These are phyloP conservation scores for Deakozyma indianensis DNA, from an alignment of 805 yeast genomes.

Conservation along the genomic window DNA sequence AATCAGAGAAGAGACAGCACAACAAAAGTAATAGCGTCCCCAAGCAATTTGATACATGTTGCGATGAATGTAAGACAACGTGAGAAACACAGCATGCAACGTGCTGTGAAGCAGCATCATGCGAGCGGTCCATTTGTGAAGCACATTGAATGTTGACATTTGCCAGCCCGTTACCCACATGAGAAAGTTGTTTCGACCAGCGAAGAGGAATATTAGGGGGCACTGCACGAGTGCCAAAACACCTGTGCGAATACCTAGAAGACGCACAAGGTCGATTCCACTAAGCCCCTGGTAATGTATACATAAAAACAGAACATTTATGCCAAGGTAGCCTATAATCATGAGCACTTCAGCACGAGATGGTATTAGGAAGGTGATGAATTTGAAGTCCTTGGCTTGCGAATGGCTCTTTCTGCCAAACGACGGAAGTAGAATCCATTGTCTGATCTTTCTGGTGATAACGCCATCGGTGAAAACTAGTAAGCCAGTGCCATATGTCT, in stretches of 20 bases:
- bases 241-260: constrained; percentile 30
- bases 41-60: neutral
- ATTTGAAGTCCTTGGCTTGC: neutral
- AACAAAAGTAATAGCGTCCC: constrained; percentile 4
- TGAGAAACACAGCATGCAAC: constrained; percentile 28
- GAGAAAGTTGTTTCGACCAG: constrained; percentile 60
- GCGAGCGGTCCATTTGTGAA: constrained; percentile 47
- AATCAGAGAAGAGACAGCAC: constrained; percentile 14
- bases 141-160: constrained; percentile 42
- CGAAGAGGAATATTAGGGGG: constrained; percentile 44
- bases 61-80: constrained; percentile 11
- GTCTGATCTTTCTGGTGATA: neutral
- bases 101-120: constrained; percentile 27
- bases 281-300: neutral
- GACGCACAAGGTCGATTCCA: neutral
- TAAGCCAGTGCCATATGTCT: neutral
- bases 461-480: neutral
- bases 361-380: constrained; percentile 16
- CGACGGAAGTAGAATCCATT: neutral
- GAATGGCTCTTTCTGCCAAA: neutral
- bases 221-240: constrained; percentile 29
- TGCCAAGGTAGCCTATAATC: constrained; percentile 19
- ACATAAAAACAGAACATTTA: constrained; percentile 16
- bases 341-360: constrained; percentile 27
- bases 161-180: constrained; percentile 47